Conservation (phyloP, 768 basidiomycete species). For the Leccinum fibrillosum region DNA sequence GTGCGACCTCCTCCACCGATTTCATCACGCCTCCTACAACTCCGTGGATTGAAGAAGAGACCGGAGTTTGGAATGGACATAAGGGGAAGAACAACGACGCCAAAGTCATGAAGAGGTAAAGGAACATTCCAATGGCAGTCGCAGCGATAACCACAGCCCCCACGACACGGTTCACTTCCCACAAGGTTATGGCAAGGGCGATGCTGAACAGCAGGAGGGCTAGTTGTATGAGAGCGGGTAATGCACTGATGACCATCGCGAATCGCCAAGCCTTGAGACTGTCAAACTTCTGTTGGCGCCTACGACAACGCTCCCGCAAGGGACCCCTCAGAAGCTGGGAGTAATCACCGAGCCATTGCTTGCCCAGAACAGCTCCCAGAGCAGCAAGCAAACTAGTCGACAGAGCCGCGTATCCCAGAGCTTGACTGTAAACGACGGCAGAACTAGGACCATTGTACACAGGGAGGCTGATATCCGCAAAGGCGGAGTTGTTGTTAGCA, state of each 20-base stretch:
- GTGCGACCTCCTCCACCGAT: background rate
- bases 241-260: constrained; percentile 6
- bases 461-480: constrained; percentile 6
- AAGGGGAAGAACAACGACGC: constrained; percentile 8
- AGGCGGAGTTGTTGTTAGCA: constrained; percentile 9
- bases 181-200: constrained; percentile 13
- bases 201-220: constrained; percentile 21
- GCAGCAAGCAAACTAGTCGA: constrained; percentile 21
- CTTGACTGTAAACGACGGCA: constrained; percentile 14
- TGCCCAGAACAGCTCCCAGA: constrained; percentile 18
- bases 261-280: constrained; percentile 20
- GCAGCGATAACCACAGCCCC: constrained; percentile 10
- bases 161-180: constrained; percentile 10
- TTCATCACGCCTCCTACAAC: background rate
- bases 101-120: constrained; percentile 18
- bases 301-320: constrained; percentile 11
- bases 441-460: constrained; percentile 17
- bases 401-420: constrained; percentile 20
- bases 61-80: constrained; percentile 21
- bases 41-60: constrained; percentile 9
- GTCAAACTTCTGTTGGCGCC: constrained; percentile 16
- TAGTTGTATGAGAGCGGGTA: constrained; percentile 19
- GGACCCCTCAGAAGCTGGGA: constrained; percentile 10
- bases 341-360: constrained; percentile 14
- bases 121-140: constrained; percentile 8